Percentiles rank a stretch among this genome's conserved stretches.
Conservation (phyloP, 208 protist species). For the Sergeia podlipaevii region DNA sequence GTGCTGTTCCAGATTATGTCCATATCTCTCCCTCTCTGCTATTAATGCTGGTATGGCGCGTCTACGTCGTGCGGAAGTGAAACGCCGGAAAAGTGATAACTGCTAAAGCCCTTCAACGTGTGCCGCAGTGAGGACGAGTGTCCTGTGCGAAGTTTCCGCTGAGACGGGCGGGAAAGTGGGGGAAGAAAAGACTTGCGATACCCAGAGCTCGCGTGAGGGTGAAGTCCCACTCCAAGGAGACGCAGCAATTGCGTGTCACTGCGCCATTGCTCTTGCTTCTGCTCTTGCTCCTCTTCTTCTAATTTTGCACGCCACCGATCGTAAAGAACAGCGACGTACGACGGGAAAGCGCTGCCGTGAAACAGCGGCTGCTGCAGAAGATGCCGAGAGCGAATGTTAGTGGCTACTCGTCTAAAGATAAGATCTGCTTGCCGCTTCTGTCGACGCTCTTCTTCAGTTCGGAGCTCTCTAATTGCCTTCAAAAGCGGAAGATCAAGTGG, state of each 20-base stretch:
- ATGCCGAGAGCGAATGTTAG: constrained; percentile 39
- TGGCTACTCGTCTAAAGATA: constrained; percentile 43
- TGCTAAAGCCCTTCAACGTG: no score
- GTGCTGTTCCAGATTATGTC: no score
- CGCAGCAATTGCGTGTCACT: constrained; percentile 13
- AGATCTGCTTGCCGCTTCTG: constrained; percentile 21
- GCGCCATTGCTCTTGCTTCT: neutral
- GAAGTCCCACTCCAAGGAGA: constrained; percentile 18
- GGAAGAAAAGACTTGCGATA: no score
- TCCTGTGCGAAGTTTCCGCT: no score
- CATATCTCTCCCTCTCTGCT: no score
- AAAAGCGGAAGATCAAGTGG: constrained; percentile 22
- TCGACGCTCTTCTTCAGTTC: constrained; percentile 21
- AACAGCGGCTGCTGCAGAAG: constrained; percentile 26
- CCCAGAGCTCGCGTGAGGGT: no score
- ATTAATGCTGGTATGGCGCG: no score
- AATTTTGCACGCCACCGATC: constrained; percentile 34
- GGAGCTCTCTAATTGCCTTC: constrained; percentile 37
- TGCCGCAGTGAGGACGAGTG: no score
- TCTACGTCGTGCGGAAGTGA: no score
- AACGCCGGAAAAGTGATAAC: no score
- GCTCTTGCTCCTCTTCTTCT: constrained; percentile 12
- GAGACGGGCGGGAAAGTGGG: no score
- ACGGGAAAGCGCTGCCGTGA: constrained; percentile 38
- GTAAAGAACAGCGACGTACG: constrained; percentile 50